These are phyloP conservation scores for Colletotrichum sp. DNA, from an alignment of 2,329 filamentous ascomycete species.

Conservation along the genomic window DNA sequence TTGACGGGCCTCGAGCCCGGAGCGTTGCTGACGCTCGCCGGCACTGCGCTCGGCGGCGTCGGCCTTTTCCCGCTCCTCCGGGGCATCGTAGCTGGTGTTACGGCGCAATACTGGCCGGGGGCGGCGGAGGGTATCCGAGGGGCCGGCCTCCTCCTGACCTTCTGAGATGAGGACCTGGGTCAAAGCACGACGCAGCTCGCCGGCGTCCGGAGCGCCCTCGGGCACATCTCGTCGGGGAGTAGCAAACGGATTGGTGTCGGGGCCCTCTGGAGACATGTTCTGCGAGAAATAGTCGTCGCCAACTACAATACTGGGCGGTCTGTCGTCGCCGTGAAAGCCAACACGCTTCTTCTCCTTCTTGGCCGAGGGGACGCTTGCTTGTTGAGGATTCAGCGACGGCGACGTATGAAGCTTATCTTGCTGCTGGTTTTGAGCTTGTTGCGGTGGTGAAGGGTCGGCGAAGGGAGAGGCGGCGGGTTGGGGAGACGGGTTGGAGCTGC, in stretches of 20 bases:
- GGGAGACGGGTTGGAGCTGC: not conserved
- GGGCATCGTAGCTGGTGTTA: slow-evolving; percentile 48
- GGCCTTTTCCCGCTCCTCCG: slow-evolving; percentile 43
- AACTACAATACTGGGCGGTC: slow-evolving; percentile 35
- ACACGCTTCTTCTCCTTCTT: slow-evolving; percentile 47
- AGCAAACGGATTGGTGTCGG: slow-evolving; percentile 9
- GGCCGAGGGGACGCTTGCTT: not conserved
- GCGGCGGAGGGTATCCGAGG: slow-evolving; percentile 18
- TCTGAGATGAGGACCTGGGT: slow-evolving; percentile 42
- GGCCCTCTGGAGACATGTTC: slow-evolving; percentile 2
- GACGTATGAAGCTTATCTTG: slow-evolving; percentile 1
- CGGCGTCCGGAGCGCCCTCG: slow-evolving; percentile 40
- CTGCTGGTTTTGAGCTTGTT: not conserved
- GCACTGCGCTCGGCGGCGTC: slow-evolving; percentile 42
- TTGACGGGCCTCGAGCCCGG: slow-evolving; percentile 44
- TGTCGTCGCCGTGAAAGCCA: slow-evolving; percentile 28
- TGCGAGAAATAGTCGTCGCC: slow-evolving; percentile 20
- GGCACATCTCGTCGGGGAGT: slow-evolving; percentile 24
- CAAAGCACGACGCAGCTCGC: slow-evolving; percentile 41
- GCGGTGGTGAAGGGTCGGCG: not conserved
- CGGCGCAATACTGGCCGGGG: slow-evolving; percentile 45
- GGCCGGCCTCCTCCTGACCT: slow-evolving; percentile 5
- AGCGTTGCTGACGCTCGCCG: slow-evolving; percentile 42
- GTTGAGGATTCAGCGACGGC: not conserved
- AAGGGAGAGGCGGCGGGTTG: not conserved